phyloP scores from a whole-genome alignment of 768 basidiomycete species.

The Naganishia kalamii region DNA sequence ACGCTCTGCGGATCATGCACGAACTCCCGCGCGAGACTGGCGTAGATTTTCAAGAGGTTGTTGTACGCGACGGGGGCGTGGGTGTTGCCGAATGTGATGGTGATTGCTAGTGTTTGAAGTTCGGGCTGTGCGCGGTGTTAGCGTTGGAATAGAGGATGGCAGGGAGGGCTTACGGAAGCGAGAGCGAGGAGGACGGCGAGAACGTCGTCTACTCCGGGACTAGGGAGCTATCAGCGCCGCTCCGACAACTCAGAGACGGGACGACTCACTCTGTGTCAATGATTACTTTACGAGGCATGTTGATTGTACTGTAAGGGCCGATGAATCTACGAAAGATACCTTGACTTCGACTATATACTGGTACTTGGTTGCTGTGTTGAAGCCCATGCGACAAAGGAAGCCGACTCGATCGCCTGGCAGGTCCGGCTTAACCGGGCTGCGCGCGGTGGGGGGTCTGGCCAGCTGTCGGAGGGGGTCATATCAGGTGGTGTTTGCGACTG shows the following conservation, averaged over 20 bases:
- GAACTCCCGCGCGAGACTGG: slow-evolving; percentile 54
- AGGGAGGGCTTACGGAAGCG: slow-evolving; percentile 28
- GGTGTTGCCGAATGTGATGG: slow-evolving; percentile 58
- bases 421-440: too few species aligned
- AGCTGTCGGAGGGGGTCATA: too few species aligned
- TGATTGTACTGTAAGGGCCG: too few species aligned
- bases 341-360: too few species aligned
- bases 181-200: slow-evolving; percentile 44
- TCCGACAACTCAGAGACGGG: background rate
- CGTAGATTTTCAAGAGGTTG: slow-evolving; percentile 72
- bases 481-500: too few species aligned
- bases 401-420: too few species aligned
- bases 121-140: slow-evolving; percentile 53
- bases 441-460: too few species aligned
- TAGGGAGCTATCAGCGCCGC: background rate
- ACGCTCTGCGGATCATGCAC: slow-evolving; percentile 54
- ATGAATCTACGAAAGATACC: too few species aligned
- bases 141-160: background rate
- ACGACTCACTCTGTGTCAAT: slow-evolving; percentile 40
- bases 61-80: slow-evolving; percentile 48
- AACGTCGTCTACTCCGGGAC: slow-evolving; percentile 46
- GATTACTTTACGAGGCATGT: slow-evolving; percentile 32
- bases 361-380: too few species aligned
- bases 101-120: slow-evolving; percentile 67
- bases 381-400: too few species aligned